These are phyloP conservation scores for Tricholoma bakamatsutake DNA, from an alignment of 768 basidiomycete species.

Conservation along the genomic window DNA sequence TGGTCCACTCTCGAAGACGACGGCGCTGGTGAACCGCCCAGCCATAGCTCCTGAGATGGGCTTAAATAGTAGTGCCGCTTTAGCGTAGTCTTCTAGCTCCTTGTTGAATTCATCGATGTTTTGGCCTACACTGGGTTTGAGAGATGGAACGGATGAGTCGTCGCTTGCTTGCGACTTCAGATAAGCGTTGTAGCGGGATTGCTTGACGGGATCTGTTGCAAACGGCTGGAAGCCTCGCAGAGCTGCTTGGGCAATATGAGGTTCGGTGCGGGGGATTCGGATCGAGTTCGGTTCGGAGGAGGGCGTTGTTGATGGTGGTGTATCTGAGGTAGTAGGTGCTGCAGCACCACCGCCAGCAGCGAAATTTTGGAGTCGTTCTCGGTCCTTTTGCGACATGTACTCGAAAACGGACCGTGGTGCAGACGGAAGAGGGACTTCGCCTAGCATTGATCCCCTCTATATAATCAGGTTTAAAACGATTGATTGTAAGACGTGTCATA, in stretches of 20 bases:
- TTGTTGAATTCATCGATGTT: constrained; percentile 64
- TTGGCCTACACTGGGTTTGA: constrained; percentile 52
- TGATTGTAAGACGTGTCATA: background rate
- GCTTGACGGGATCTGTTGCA: constrained; percentile 66
- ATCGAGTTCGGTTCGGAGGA: constrained; percentile 19
- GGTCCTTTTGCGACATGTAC: constrained; percentile 88
- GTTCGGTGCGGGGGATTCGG: constrained; percentile 55
- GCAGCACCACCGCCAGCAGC: constrained; percentile 24
- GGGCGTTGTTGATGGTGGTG: constrained; percentile 19
- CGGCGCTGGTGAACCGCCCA: constrained; percentile 83
- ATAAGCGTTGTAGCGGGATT: constrained; percentile 80
- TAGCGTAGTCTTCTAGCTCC: constrained; percentile 83
- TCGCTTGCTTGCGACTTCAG: constrained; percentile 65
- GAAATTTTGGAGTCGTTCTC: constrained; percentile 73
- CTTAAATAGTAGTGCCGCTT: constrained; percentile 85
- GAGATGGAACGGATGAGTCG: constrained; percentile 39
- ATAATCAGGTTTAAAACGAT: background rate
- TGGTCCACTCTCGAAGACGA: constrained; percentile 60
- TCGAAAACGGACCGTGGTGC: constrained; percentile 87
- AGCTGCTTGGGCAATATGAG: constrained; percentile 81
- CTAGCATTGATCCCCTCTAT: constrained; percentile 81
- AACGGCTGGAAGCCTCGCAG: constrained; percentile 90
- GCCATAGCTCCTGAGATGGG: constrained; percentile 93
- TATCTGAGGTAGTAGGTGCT: constrained; percentile 15
- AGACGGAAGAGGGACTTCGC: constrained; percentile 69